Evolutionary conservation across 176 grass and related monocot genomes (phyloP).

Genomic region (Triticum urartu): DNA sequence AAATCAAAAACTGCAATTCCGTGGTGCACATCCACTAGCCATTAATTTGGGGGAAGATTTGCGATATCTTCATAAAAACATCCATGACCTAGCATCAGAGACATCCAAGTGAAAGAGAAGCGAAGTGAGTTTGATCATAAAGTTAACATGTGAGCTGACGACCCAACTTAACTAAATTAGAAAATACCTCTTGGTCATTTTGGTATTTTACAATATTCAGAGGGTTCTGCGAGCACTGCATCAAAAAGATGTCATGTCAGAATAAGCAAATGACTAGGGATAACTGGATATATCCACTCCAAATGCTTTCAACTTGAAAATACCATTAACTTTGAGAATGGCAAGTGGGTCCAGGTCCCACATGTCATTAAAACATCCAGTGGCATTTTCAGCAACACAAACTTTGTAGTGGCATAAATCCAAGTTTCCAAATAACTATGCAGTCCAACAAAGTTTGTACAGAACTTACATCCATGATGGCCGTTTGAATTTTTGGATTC

Average conservation of each 20-base stretch:
- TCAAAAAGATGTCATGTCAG: slow-evolving; percentile 43
- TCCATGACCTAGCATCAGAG: slow-evolving; percentile 79
- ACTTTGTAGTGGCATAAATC: not conserved
- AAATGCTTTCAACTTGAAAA: not conserved
- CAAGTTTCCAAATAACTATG: not conserved
- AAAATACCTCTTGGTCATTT: slow-evolving; percentile 89
- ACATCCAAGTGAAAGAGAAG: not conserved
- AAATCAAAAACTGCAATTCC: slow-evolving; percentile 49
- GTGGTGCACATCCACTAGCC: slow-evolving; percentile 44
- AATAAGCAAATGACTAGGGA: slow-evolving; percentile 27
- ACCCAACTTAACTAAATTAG: not conserved
- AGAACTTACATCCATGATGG: slow-evolving; percentile 88
- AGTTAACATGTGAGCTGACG: not conserved
- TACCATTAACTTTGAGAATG: not conserved
- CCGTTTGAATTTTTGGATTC: slow-evolving; percentile 98
- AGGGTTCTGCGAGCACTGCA: slow-evolving; percentile 96
- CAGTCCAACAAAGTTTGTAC: slow-evolving; percentile 3
- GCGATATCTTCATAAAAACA: slow-evolving; percentile 95
- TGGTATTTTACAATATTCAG: slow-evolving; percentile 98
- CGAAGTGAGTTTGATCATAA: not conserved
- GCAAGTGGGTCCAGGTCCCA: not conserved
- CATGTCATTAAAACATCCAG: not conserved
- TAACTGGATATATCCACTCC: not conserved
- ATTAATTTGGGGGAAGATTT: slow-evolving; percentile 88
- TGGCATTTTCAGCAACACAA: not conserved